Conservation (phyloP, 2,329 filamentous ascomycete genomes). For the Epichloe baconii region DNA sequence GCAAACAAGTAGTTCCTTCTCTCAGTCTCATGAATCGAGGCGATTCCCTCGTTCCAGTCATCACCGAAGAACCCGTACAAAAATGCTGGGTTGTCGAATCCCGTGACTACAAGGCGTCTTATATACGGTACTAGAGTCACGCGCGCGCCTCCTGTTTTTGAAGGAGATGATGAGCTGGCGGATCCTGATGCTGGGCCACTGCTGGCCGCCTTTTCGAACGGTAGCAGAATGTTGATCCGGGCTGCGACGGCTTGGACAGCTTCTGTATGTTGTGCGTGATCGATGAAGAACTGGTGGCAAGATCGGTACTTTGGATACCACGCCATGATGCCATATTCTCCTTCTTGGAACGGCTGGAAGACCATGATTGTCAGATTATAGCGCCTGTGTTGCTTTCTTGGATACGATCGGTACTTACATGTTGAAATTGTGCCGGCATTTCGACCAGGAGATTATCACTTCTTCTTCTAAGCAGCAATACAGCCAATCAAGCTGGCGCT, state of each 20-base stretch:
- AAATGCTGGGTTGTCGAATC: constrained; percentile 77
- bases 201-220: constrained; percentile 54
- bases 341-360: constrained; percentile 28
- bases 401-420: constrained; percentile 7
- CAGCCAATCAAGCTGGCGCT: not conserved
- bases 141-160: constrained; percentile 7
- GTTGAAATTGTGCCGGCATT: constrained; percentile 10
- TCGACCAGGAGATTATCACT: not conserved
- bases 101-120: constrained; percentile 77
- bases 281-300: constrained; percentile 83
- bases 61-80: constrained; percentile 96
- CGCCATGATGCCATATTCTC: constrained; percentile 66
- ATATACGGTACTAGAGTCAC: constrained; percentile 65
- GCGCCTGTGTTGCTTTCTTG: not conserved
- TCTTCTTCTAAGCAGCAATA: not conserved
- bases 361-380: not conserved
- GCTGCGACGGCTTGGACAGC: constrained; percentile 80
- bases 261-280: constrained; percentile 73
- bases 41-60: constrained; percentile 70
- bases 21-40: constrained; percentile 76
- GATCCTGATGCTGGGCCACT: constrained; percentile 7
- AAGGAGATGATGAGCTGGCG: not conserved
- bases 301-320: constrained; percentile 89
- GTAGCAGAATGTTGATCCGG: constrained; percentile 83
- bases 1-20: constrained; percentile 90